These are phyloP conservation scores for Plasmodium coatneyi DNA, from an alignment of 169 alveolate genomes.

Conservation along the genomic window DNA sequence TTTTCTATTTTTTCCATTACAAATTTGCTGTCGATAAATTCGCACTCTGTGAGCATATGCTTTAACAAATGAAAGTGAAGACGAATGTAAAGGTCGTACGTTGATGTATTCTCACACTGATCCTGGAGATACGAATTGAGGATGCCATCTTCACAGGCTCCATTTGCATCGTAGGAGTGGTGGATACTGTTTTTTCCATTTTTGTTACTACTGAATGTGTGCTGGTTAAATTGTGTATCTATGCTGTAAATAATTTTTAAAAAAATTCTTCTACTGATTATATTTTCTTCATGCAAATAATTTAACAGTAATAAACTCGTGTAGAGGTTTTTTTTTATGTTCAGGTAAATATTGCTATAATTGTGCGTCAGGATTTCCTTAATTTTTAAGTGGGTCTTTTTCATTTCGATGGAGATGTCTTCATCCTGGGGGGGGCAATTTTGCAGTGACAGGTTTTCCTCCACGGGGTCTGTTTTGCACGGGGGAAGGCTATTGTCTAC, in stretches of 20 bases:
- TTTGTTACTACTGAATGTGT: neutral
- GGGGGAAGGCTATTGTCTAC: neutral
- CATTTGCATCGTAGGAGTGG: neutral
- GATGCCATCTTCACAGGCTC: slow-evolving; percentile 4
- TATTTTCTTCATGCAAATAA: slow-evolving; percentile 60
- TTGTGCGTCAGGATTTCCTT: slow-evolving; percentile 25
- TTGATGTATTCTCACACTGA: neutral
- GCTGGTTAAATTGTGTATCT: slow-evolving; percentile 3
- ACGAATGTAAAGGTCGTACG: slow-evolving; percentile 36
- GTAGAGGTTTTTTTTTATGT: slow-evolving; percentile 35
- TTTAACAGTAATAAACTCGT: slow-evolving; percentile 37
- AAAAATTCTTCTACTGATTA: slow-evolving; percentile 19
- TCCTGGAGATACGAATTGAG: slow-evolving; percentile 41
- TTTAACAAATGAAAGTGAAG: slow-evolving; percentile 33
- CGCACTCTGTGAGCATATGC: slow-evolving; percentile 38
- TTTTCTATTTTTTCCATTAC: slow-evolving; percentile 27
- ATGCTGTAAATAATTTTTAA: slow-evolving; percentile 39
- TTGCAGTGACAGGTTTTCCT: neutral
- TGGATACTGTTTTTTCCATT: neutral
- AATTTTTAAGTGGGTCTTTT: slow-evolving; percentile 30
- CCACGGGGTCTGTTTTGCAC: neutral
- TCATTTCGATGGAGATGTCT: neutral
- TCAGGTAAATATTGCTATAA: slow-evolving; percentile 36
- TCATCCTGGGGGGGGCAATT: neutral
- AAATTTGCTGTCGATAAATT: slow-evolving; percentile 8